A percentile compares a stretch with the other conserved stretches of the same genome.
Evolutionary conservation across 2,329 filamentous ascomycete species (phyloP).

Genomic region (Fusarium buharicum): DNA sequence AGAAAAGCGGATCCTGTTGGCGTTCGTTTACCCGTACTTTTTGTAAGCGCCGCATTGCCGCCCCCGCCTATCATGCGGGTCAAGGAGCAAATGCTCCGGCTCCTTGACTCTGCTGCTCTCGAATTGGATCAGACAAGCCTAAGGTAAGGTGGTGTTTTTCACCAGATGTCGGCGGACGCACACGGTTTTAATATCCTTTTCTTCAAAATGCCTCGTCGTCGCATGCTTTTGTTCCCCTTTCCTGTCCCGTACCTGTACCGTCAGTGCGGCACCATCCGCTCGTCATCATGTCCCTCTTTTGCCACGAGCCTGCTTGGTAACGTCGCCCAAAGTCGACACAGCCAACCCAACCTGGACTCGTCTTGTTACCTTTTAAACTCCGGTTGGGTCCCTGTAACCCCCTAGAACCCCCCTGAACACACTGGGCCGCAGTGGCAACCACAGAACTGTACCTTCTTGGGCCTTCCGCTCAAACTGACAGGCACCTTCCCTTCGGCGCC

Average conservation of each 20-base stretch:
- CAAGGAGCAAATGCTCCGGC: constrained; percentile 52
- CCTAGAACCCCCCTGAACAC: constrained; percentile 29
- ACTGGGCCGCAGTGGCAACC: constrained; percentile 40
- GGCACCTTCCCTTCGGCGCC: constrained; percentile 30
- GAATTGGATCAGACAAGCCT: constrained; percentile 43
- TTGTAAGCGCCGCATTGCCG: constrained; percentile 48
- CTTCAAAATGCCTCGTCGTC: constrained; percentile 49
- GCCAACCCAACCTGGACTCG: constrained; percentile 31
- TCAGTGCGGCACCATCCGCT: constrained; percentile 34
- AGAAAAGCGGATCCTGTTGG: constrained; percentile 30
- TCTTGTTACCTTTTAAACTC: constrained; percentile 35
- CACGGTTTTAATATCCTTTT: constrained; percentile 42
- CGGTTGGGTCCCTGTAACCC: constrained; percentile 31
- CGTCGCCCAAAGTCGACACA: constrained; percentile 36
- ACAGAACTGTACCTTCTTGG: constrained; percentile 6
- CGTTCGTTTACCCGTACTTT: constrained; percentile 25
- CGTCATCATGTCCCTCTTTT: constrained; percentile 40
- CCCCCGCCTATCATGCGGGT: constrained; percentile 46
- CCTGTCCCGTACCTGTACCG: constrained; percentile 14
- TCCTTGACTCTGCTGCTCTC: constrained; percentile 38
- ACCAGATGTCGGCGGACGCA: constrained; percentile 45
- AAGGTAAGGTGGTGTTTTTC: constrained; percentile 35
- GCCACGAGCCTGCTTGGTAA: constrained; percentile 42
- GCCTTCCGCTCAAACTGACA: constrained; percentile 12
- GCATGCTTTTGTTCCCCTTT: constrained; percentile 37